These are phyloP conservation scores for Aschersonia sp. DNA, from an alignment of 2,329 filamentous ascomycete genomes.

Conservation along the genomic window DNA sequence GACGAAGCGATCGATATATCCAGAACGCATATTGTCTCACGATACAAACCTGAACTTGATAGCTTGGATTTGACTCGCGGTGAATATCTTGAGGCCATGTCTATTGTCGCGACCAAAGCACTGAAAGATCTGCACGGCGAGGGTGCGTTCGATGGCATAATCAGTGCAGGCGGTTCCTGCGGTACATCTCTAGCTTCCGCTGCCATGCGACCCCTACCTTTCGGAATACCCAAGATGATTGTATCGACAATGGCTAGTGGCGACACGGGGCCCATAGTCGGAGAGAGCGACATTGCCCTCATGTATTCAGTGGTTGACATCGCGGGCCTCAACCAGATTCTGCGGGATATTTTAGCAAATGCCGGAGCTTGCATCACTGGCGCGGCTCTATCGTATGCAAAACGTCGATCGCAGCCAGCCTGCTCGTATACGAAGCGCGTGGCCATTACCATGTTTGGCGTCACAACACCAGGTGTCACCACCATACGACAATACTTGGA, in stretches of 20 bases:
- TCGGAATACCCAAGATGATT: slow-evolving; percentile 57
- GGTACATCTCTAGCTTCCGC: slow-evolving; percentile 46
- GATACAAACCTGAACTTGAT: slow-evolving; percentile 15
- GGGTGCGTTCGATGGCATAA: slow-evolving; percentile 34
- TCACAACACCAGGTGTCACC: slow-evolving; percentile 53
- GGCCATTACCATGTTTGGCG: slow-evolving; percentile 61
- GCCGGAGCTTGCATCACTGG: slow-evolving; percentile 46
- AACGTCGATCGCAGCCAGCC: slow-evolving; percentile 2
- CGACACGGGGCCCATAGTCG: slow-evolving; percentile 49
- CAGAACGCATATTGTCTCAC: slow-evolving; percentile 24
- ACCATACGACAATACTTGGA: slow-evolving; percentile 36
- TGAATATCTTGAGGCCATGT: slow-evolving; percentile 43
- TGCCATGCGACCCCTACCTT: slow-evolving; percentile 47
- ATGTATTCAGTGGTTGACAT: slow-evolving; percentile 62
- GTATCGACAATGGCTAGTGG: slow-evolving; percentile 57
- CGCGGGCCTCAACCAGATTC: slow-evolving; percentile 46
- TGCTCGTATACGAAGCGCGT: slow-evolving; percentile 26
- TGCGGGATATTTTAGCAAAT: slow-evolving; percentile 44
- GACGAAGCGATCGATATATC: slow-evolving; percentile 32
- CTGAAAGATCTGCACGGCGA: slow-evolving; percentile 23
- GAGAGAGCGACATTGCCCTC: slow-evolving; percentile 53
- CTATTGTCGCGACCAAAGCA: slow-evolving; percentile 25
- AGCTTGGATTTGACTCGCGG: slow-evolving; percentile 29
- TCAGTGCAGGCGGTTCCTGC: slow-evolving; percentile 47
- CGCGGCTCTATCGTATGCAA: slow-evolving; percentile 34